Percentiles rank a stretch among this genome's conserved stretches.
These are phyloP conservation scores for Geotrichum histeridarum DNA, from an alignment of 1,139 yeast genomes.

Conservation along the genomic window DNA sequence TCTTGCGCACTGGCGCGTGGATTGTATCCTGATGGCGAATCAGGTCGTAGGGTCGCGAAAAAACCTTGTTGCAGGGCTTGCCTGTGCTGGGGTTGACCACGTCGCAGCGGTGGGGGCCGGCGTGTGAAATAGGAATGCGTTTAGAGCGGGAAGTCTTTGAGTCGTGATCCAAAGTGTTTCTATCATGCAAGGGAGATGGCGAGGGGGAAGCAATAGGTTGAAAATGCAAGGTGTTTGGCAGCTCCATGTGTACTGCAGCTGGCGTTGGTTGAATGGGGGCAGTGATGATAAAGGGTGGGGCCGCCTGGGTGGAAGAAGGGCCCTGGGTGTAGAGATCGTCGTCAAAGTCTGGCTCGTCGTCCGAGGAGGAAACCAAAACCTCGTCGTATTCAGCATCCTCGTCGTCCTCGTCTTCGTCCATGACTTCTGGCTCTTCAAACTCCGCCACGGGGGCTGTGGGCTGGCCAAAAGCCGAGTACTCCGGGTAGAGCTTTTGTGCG, in stretches of 20 bases:
- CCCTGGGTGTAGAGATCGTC: not conserved
- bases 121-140: slow-evolving; percentile 22
- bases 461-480: not conserved
- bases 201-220: not conserved
- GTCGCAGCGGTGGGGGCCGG: slow-evolving; percentile 52
- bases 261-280: not conserved
- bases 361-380: slow-evolving; percentile 6
- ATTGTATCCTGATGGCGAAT: slow-evolving; percentile 95
- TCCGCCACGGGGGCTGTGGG: not conserved
- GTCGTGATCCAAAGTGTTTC: not conserved
- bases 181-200: slow-evolving; percentile 9
- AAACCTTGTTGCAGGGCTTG: slow-evolving; percentile 68
- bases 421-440: slow-evolving; percentile 26
- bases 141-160: slow-evolving; percentile 18
- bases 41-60: slow-evolving; percentile 90
- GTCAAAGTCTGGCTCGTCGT: slow-evolving; percentile 10
- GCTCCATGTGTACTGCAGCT: not conserved
- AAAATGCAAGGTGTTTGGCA: not conserved
- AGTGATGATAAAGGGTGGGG: not conserved
- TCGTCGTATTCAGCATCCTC: slow-evolving; percentile 36
- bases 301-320: not conserved
- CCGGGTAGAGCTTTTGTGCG: not conserved
- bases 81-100: slow-evolving; percentile 58
- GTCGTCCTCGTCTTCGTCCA: slow-evolving; percentile 30
- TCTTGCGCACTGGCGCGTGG: slow-evolving; percentile 81